Base-by-base conservation (phyloP, 345 rosid genomes). In the Tarenaya hassleriana region DNA sequence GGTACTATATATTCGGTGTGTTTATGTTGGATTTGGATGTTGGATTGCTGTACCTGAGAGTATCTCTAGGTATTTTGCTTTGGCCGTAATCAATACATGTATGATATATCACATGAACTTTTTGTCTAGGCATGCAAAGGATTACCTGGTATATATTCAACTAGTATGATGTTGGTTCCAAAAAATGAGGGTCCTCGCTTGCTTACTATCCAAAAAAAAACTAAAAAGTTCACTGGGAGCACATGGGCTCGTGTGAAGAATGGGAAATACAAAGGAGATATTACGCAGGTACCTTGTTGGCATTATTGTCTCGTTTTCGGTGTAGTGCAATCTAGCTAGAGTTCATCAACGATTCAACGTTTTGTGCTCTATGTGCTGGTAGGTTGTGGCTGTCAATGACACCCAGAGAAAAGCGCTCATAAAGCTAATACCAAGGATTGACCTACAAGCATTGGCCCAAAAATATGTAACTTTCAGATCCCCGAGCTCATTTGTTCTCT, bases 231-330 rank as follows among this genome's bases (percentile, higher is more conserved):
- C 53, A 62, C 78, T 17, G 74, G 47, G 72, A 96, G 88, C 61
- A 88, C 53, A 67, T 85, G 98, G 98, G 90, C 80, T 61, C 89
- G 84, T 56, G 74, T 92, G 60, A 88, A 79, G 81, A 76, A 47
- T 77, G 98, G 98, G 16, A 92, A 67, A 64, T 88, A 92, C 68
- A 88, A 92, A 72, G 98, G 98, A 50, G 98, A 88, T 72, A 72
- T 92, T 48, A 85, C 86, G 16, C 82, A 85, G 95, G 98, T 92
- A 14, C 1, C 32, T 6, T 10, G 10, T 50, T 39, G 37, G 35
- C 54, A 47, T 49, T 27, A 14, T 12, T 35, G 40, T 47, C 21
- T 48, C 43, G 33, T 55, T 49, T 62, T 2, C 52, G 19, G 38
- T 42, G 40, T 13, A 35, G 38, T 29, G 32, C 32, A 34, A 55